Conservation (phyloP, 371 early-diverging fungal species). For the Syncephalastrum racemosum region DNA sequence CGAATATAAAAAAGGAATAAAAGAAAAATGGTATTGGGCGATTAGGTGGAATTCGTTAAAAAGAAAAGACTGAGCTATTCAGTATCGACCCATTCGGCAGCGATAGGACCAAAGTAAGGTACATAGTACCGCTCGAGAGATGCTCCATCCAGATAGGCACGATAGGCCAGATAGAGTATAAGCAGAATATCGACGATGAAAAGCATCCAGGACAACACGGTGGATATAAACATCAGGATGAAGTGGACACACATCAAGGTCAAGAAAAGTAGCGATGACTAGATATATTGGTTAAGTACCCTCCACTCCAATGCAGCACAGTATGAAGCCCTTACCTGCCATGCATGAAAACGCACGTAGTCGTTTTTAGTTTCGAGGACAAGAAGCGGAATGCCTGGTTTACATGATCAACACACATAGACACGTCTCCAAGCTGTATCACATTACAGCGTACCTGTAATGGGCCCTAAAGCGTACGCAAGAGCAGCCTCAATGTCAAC, state of each 20-base stretch:
- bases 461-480: constrained; percentile 67
- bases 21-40: constrained; percentile 2
- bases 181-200: constrained; percentile 49
- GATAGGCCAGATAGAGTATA: constrained; percentile 51
- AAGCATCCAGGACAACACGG: constrained; percentile 57
- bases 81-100: constrained; percentile 62
- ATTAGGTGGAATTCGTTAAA: constrained; percentile 3
- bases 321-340: constrained; percentile 57
- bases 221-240: constrained; percentile 51
- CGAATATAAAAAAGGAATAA: too few relatives aligned
- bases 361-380: constrained; percentile 80
- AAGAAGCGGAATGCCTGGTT: constrained; percentile 66
- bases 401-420: constrained; percentile 6
- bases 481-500: constrained; percentile 82
- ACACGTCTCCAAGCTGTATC: neutral
- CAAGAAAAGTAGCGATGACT: constrained; percentile 45
- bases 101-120: constrained; percentile 61
- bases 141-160: constrained; percentile 65
- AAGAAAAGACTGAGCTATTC: constrained; percentile 44
- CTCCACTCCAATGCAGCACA: too few relatives aligned
- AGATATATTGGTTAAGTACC: neutral
- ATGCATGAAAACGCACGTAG: constrained; percentile 85
- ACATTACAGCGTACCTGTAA: constrained; percentile 59
- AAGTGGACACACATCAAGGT: constrained; percentile 44
- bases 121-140: constrained; percentile 60